Percentiles rank a stretch among this genome's conserved stretches.
These are phyloP conservation scores for Chlamydomonas sp. DNA, from an alignment of 139 green algal genomes.

Conservation along the genomic window DNA sequence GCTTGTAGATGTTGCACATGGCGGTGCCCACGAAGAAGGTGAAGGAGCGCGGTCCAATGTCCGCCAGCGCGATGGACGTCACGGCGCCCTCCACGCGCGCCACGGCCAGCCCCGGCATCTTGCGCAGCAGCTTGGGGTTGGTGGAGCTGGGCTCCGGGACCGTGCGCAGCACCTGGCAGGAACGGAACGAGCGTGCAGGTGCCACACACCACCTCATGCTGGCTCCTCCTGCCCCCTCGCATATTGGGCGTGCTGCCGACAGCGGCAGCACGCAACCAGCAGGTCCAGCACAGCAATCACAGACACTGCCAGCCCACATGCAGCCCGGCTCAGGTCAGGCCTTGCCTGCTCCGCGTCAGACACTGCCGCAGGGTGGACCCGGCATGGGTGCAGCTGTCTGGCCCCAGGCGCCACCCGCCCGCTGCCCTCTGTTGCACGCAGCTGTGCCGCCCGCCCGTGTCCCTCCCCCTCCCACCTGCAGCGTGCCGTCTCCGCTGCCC, in stretches of 20 bases:
- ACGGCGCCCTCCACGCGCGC: slow-evolving; percentile 59
- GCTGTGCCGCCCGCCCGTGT: neutral
- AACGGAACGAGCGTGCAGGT: slow-evolving; percentile 71
- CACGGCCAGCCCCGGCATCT: slow-evolving; percentile 53
- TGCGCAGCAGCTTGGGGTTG: slow-evolving; percentile 68
- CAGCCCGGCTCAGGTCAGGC: too few species aligned
- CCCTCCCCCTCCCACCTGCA: slow-evolving; percentile 21
- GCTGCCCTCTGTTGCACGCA: too few species aligned
- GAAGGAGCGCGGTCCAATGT: slow-evolving; percentile 47
- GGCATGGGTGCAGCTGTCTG: too few species aligned
- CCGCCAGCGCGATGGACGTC: slow-evolving; percentile 70
- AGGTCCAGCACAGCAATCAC: too few species aligned
- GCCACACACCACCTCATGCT: too few species aligned
- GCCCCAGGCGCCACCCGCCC: too few species aligned
- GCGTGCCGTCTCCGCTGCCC: slow-evolving; percentile 64
- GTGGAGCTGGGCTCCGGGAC: slow-evolving; percentile 37
- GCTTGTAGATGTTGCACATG: slow-evolving; percentile 79
- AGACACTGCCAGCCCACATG: too few species aligned
- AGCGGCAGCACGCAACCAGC: too few species aligned
- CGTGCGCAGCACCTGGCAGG: slow-evolving; percentile 47
- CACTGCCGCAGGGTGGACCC: too few species aligned
- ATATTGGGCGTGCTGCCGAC: too few species aligned
- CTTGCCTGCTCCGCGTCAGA: too few species aligned
- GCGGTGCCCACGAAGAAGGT: slow-evolving; percentile 73
- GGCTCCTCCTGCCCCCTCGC: too few species aligned